These are phyloP conservation scores for Leptomonas pyrrhocoris DNA, from an alignment of 208 protist species.

Conservation along the genomic window DNA sequence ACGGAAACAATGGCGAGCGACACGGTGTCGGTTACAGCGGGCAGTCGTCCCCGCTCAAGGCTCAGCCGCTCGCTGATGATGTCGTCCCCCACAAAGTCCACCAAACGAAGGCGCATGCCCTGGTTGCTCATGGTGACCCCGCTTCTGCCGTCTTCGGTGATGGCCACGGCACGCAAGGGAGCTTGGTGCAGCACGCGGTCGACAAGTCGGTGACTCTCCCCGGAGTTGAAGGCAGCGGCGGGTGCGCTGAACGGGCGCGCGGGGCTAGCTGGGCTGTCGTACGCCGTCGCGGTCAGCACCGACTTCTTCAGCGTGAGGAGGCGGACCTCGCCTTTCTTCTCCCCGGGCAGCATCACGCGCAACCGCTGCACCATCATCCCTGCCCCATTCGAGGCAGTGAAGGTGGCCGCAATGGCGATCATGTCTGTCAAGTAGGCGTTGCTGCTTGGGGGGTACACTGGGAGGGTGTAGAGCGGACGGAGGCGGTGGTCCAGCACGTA, in stretches of 20 bases:
- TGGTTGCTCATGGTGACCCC: slow-evolving; percentile 68
- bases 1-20: slow-evolving; percentile 40
- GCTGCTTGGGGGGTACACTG: slow-evolving; percentile 34
- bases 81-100: slow-evolving; percentile 51
- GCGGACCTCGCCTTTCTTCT: slow-evolving; percentile 45
- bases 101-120: slow-evolving; percentile 54
- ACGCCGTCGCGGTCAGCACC: slow-evolving; percentile 16
- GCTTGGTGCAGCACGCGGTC: slow-evolving; percentile 40
- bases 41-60: slow-evolving; percentile 45
- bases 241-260: background rate
- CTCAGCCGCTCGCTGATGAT: slow-evolving; percentile 34
- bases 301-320: slow-evolving; percentile 43
- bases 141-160: slow-evolving; percentile 55
- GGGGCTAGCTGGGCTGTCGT: background rate
- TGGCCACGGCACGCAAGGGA: slow-evolving; percentile 57
- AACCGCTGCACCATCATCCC: slow-evolving; percentile 34
- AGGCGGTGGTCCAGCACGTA: slow-evolving; percentile 43
- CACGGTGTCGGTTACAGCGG: slow-evolving; percentile 33
- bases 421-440: slow-evolving; percentile 39
- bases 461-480: slow-evolving; percentile 20
- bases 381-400: slow-evolving; percentile 27
- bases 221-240: slow-evolving; percentile 1
- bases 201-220: slow-evolving; percentile 25
- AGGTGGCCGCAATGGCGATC: slow-evolving; percentile 43
- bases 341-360: slow-evolving; percentile 51